phyloP scores from a whole-genome alignment of 75 land plant genomes.

The Azolla pinnata region DNA sequence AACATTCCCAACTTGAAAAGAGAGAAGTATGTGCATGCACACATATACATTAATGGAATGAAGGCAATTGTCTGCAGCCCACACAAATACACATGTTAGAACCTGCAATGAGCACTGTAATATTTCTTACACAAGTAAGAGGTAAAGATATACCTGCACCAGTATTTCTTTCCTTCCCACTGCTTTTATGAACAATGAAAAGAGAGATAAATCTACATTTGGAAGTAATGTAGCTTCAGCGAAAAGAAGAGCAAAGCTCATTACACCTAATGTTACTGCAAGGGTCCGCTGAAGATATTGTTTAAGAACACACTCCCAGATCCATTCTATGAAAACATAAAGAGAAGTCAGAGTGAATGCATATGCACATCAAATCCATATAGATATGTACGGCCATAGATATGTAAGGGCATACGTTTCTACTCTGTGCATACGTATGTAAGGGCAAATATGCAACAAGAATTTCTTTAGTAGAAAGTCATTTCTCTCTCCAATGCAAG shows the following conservation, averaged over 20 bases:
- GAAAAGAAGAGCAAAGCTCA: slow-evolving; percentile 81
- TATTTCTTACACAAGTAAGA: too few species aligned
- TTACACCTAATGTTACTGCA: slow-evolving; percentile 61
- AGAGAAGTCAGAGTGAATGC: neutral
- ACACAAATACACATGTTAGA: slow-evolving; percentile 5
- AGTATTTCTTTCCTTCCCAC: slow-evolving; percentile 63
- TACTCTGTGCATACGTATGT: too few species aligned
- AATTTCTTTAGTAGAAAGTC: too few species aligned
- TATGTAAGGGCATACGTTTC: too few species aligned
- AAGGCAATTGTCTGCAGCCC: slow-evolving; percentile 61
- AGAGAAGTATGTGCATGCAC: slow-evolving; percentile 91
- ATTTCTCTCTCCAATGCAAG: too few species aligned
- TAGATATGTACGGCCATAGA: too few species aligned
- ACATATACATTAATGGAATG: slow-evolving; percentile 90
- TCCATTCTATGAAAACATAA: slow-evolving; percentile 50
- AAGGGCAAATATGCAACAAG: too few species aligned
- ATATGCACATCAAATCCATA: neutral
- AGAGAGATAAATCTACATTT: slow-evolving; percentile 78
- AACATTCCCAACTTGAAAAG: slow-evolving; percentile 95
- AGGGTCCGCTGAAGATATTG: slow-evolving; percentile 54
- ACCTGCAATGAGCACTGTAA: too few species aligned
- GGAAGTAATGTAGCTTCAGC: slow-evolving; percentile 92
- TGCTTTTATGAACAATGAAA: slow-evolving; percentile 71
- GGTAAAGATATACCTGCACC: slow-evolving; percentile 64
- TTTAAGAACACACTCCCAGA: slow-evolving; percentile 77